Percentiles rank a stretch among this genome's conserved stretches.
Conservation (phyloP, 1,284 basidiomycete genomes). For the Cryptococcus neoformans region DNA sequence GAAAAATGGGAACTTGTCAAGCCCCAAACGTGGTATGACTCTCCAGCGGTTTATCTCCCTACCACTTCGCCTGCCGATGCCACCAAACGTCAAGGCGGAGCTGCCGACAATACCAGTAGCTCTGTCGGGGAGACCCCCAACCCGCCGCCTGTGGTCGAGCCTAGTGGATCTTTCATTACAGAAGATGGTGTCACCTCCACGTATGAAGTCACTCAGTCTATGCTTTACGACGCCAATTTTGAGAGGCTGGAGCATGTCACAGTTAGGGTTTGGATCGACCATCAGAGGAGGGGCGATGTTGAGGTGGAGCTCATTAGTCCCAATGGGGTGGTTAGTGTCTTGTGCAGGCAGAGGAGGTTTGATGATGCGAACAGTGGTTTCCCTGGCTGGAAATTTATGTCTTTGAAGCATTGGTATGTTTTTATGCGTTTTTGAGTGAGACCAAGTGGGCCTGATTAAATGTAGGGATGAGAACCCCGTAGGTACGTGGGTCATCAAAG, state of each 20-base stretch:
- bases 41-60: constrained; percentile 64
- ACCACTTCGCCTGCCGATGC: constrained; percentile 16
- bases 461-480: constrained; percentile 85
- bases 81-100: constrained; percentile 1
- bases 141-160: constrained; percentile 20
- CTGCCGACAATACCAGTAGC: neutral
- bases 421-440: neutral
- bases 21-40: constrained; percentile 87
- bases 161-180: constrained; percentile 55
- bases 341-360: constrained; percentile 68
- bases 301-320: constrained; percentile 88
- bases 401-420: constrained; percentile 92
- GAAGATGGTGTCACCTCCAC: constrained; percentile 65
- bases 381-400: constrained; percentile 97
- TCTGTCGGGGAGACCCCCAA: constrained; percentile 1
- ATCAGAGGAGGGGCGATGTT: constrained; percentile 82
- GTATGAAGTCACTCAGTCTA: constrained; percentile 67
- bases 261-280: constrained; percentile 87
- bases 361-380: constrained; percentile 73
- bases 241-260: constrained; percentile 91
- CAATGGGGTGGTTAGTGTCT: constrained; percentile 76
- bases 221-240: constrained; percentile 73
- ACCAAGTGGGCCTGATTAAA: constrained; percentile 10
- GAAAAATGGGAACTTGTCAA: constrained; percentile 83
- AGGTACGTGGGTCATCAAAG: constrained; percentile 88